Conservation (phyloP, 2,329 filamentous ascomycete genomes). For the Epichloe uncinata region DNA sequence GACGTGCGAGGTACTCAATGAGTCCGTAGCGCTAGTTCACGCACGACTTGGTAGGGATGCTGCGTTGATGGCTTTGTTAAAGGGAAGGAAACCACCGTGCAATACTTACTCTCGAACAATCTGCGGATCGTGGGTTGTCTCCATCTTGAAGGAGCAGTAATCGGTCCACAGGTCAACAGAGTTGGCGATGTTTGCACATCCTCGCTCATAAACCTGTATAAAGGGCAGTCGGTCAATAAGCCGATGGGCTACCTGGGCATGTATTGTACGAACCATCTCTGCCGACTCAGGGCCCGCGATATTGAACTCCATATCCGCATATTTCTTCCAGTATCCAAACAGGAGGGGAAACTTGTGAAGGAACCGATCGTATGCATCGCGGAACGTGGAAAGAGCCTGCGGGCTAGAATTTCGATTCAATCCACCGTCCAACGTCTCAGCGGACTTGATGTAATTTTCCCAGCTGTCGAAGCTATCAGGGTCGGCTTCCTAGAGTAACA, state of each 20-base stretch:
- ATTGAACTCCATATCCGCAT: constrained; percentile 93
- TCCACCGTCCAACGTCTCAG: constrained; percentile 78
- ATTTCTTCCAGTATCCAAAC: constrained; percentile 99
- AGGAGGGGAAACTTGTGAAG: constrained; percentile 88
- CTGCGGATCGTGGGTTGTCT: constrained; percentile 88
- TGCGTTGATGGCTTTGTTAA: constrained; percentile 41
- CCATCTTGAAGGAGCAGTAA: constrained; percentile 95
- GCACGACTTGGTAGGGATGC: constrained; percentile 25
- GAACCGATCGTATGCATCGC: constrained; percentile 83
- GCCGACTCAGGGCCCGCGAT: constrained; percentile 94
- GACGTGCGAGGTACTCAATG: constrained; percentile 21
- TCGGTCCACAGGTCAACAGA: constrained; percentile 96
- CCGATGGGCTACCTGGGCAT: not conserved
- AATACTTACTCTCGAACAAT: constrained; percentile 99
- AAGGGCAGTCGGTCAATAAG: not conserved
- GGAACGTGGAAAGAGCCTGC: constrained; percentile 75
- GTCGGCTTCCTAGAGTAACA: constrained; percentile 41
- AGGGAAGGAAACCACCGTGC: constrained; percentile 50
- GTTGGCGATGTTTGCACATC: constrained; percentile 80
- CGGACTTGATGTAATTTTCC: constrained; percentile 80
- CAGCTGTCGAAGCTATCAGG: constrained; percentile 88
- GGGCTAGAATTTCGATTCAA: constrained; percentile 95
- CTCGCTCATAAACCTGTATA: constrained; percentile 77
- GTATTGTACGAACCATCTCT: constrained; percentile 61
- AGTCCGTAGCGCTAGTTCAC: constrained; percentile 22